A percentile compares a stretch with the other conserved stretches of the same genome.
Evolutionary conservation across 306 rosid species (phyloP).

Genomic region (Lagenaria siceraria): DNA sequence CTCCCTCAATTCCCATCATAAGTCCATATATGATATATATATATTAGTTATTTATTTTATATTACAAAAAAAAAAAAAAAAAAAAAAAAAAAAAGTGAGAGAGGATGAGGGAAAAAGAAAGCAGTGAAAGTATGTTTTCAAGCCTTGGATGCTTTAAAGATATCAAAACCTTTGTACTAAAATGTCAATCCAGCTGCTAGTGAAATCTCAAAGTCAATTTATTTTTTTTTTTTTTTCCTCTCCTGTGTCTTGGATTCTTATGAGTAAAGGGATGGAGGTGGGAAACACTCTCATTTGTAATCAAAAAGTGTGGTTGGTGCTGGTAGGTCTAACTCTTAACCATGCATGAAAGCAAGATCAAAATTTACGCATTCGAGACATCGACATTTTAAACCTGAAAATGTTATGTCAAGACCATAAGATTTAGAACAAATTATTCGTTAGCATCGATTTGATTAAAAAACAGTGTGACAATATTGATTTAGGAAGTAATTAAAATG

Average conservation of each 20-base stretch:
- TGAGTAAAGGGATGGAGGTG: constrained; percentile 69
- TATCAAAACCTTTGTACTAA: constrained; percentile 15
- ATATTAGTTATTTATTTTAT: not conserved
- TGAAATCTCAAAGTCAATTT: constrained; percentile 60
- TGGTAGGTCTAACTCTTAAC: constrained; percentile 30
- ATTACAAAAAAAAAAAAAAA: not conserved
- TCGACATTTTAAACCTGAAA: not conserved
- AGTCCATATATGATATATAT: too few relatives aligned
- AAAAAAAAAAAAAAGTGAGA: not conserved
- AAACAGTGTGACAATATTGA: too few relatives aligned
- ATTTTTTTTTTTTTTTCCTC: constrained; percentile 17
- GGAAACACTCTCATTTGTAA: constrained; percentile 74
- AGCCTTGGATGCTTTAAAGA: constrained; percentile 77
- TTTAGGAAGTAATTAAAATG: too few relatives aligned
- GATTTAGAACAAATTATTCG: too few relatives aligned
- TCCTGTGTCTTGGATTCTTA: constrained; percentile 55
- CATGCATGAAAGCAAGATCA: not conserved
- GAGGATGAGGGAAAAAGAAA: not conserved
- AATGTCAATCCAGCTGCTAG: constrained; percentile 65
- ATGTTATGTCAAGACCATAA: too few relatives aligned
- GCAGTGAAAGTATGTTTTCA: constrained; percentile 19
- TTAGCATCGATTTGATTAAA: too few relatives aligned
- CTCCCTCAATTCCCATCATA: constrained; percentile 33
- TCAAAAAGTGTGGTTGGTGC: constrained; percentile 46
- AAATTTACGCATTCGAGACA: not conserved